phyloP scores from a whole-genome alignment of 2,329 filamentous ascomycete species.

The Aureobasidium uvarum region DNA sequence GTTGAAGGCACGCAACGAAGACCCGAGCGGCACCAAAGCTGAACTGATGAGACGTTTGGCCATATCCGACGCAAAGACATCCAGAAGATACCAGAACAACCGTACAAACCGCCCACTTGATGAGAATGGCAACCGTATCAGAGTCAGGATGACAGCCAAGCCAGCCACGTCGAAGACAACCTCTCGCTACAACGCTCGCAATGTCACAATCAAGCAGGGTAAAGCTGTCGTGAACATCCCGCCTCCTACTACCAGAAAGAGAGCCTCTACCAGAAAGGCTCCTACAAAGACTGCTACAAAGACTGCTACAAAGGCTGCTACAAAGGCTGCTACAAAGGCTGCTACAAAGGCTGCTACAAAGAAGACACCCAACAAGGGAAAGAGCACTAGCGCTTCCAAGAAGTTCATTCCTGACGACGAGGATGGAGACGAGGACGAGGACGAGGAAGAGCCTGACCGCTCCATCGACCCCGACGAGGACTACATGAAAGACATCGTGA shows the following conservation, averaged over 20 bases:
- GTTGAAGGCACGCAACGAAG: slow-evolving; percentile 33
- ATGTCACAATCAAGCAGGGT: slow-evolving; percentile 1
- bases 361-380: slow-evolving; percentile 1
- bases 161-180: background rate
- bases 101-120: background rate
- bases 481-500: background rate
- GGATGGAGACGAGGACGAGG: background rate
- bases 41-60: slow-evolving; percentile 34
- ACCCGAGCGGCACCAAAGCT: slow-evolving; percentile 32
- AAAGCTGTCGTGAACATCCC: background rate
- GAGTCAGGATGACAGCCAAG: slow-evolving; percentile 11
- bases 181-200: slow-evolving; percentile 14
- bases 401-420: background rate
- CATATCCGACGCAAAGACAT: slow-evolving; percentile 33
- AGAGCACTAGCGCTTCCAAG: background rate
- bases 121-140: slow-evolving; percentile 6
- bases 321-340: slow-evolving; percentile 15
- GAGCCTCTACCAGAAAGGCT: slow-evolving; percentile 5
- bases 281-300: slow-evolving; percentile 8
- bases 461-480: background rate
- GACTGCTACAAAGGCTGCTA: slow-evolving; percentile 15
- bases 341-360: slow-evolving; percentile 8
- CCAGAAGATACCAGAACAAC: slow-evolving; percentile 8
- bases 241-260: background rate
- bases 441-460: background rate